Conservation (phyloP, 306 rosid genomes). For the Prinsepia uniflora region DNA sequence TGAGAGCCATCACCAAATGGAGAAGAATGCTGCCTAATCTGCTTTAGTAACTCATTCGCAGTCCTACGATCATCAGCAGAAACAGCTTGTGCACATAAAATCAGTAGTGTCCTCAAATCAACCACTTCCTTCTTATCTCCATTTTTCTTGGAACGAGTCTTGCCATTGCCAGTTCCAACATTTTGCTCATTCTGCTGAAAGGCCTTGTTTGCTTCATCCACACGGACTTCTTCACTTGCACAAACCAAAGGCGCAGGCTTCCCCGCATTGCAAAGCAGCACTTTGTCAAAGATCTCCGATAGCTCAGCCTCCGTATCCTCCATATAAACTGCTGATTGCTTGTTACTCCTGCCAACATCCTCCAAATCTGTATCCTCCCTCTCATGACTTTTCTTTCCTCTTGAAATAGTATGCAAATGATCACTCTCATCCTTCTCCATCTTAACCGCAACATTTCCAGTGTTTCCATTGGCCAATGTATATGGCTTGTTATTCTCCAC, state of each 20-base stretch:
- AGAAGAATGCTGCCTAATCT: slow-evolving; percentile 70
- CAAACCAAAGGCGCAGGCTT: slow-evolving; percentile 8
- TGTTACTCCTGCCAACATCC: slow-evolving; percentile 47
- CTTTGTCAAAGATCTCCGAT: slow-evolving; percentile 52
- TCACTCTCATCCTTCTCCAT: slow-evolving; percentile 36
- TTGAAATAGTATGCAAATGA: slow-evolving; percentile 19
- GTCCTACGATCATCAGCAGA: slow-evolving; percentile 52
- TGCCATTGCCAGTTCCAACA: slow-evolving; percentile 27
- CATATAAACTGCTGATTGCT: slow-evolving; percentile 36
- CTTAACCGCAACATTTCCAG: slow-evolving; percentile 21
- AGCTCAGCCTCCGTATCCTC: slow-evolving; percentile 40
- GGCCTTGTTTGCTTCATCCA: slow-evolving; percentile 19
- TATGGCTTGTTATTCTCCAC: slow-evolving; percentile 23
- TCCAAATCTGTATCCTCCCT: slow-evolving; percentile 42
- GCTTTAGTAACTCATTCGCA: slow-evolving; percentile 57
- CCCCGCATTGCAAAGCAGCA: slow-evolving; percentile 28
- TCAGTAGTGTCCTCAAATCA: slow-evolving; percentile 55
- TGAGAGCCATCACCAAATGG: slow-evolving; percentile 52
- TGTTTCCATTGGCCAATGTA: slow-evolving; percentile 18
- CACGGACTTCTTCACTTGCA: slow-evolving; percentile 14
- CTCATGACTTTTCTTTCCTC: slow-evolving; percentile 46
- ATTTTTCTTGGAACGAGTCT: slow-evolving; percentile 38
- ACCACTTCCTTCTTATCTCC: slow-evolving; percentile 45
- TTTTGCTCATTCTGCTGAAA: slow-evolving; percentile 31
- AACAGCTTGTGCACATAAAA: slow-evolving; percentile 65